Evolutionary conservation across 140 eudicot species (phyloP), one percentile per base, ranked within the genome.

Genomic region (Cichorium intybus): DNA sequence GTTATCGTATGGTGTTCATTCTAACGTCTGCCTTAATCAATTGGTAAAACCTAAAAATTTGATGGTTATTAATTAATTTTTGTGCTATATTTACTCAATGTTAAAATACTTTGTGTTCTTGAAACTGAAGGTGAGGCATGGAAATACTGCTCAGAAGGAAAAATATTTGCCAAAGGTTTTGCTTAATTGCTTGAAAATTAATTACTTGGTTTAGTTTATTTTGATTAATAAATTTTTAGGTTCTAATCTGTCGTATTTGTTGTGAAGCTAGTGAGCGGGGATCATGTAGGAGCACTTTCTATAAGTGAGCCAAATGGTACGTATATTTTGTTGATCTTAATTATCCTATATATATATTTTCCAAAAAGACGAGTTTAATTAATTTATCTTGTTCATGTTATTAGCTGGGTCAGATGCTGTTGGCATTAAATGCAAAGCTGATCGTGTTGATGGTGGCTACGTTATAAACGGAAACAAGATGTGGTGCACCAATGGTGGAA

Each of bases 321-420:
- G 12, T 4, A 45, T 24, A 27, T 43, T 43, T 43, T 14, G 49
- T 15, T 43, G 1, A 18, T 43, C 7, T 57, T 10, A 31, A n/a
- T n/a, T n/a, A n/a, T n/a, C n/a, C n/a, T n/a, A n/a, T n/a, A n/a
- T n/a, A n/a, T n/a, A n/a, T n/a, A n/a, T n/a, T n/a, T n/a, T n/a
- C n/a, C n/a, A n/a, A n/a, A n/a, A n/a, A n/a, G n/a, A n/a, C n/a
- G n/a, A n/a, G n/a, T n/a, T n/a, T n/a, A n/a, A n/a, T n/a, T n/a
- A n/a, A n/a, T n/a, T n/a, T 2, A 16, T 47, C 6, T 46, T 46
- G 64, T 68, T 63, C 18, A 20, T 7, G 20, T 35, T 18, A 65
- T 23, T 79, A 91, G 98, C 96, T 79, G 98, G 98, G 24, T 91
- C 98, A 24, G 98, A 91, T 80, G 87, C 87, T 60, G 92, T 91